Evolutionary conservation across 352 stramenopile species (phyloP), one percentile per base, ranked within the genome.

Genomic region (Globisporangium yorkense): DNA sequence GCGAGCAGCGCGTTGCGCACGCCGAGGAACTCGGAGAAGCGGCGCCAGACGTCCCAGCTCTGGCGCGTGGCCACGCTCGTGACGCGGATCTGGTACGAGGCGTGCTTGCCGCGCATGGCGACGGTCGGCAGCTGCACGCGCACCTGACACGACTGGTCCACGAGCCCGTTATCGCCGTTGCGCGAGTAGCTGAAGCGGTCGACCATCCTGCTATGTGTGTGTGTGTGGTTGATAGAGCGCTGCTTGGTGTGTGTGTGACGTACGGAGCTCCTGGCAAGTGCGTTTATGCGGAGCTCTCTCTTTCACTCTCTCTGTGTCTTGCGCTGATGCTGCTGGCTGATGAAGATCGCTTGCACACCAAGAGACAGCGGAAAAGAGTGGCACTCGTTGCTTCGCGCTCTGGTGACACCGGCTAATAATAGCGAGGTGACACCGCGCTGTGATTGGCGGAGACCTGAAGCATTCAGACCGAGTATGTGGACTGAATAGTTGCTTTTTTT

Each of bases 141-240:
- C 52, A 94, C 70, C 13, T 80, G 66, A 61, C 84, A 92, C 31
- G 75, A 83, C 62, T 89, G 68, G 64, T 92, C 82, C 54, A 78
- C 73, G 54, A 68, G 67, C 40, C 78, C 78, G 29, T 67, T 66
- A 35, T 70, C 75, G 61, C 82, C 84, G 59, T 92, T 94, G 66
- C 82, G 82, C 43, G 82, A 92, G 70, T 92, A 94, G 37, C 77
- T 72, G 59, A 92, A 94, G 54, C 84, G 80, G 31, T 91, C 77
- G 68, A 88, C 88, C 31, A 52, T 47, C 44, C 24, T 5, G 45
- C 16, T 48, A 1, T 10, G 5, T 44, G 47, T 33, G 24, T 33
- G 20, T 57, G 37, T 20, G 35, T 10, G 29, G 21, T 20, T 57
- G 51, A 15, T 21, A 13, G 8, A 4, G 24, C 15, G 41, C 41